Evolutionary conservation across 2,329 filamentous ascomycete species (phyloP).

Genomic region (Colletotrichum sp.): DNA sequence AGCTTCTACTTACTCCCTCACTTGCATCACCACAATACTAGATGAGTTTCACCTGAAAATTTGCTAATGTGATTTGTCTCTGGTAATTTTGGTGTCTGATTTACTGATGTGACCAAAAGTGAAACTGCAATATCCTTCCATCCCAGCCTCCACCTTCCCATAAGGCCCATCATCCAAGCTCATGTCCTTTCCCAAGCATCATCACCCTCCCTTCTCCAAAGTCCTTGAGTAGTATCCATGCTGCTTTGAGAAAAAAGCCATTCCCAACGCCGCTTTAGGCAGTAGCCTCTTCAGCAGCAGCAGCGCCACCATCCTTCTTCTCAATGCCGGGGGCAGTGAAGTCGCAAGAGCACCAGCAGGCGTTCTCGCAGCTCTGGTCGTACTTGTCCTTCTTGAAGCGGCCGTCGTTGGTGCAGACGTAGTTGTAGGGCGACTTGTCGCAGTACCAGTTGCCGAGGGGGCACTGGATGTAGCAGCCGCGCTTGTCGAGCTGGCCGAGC

Average conservation of each 20-base stretch:
- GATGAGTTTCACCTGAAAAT: neutral
- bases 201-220: neutral
- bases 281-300: neutral
- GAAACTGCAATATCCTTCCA: neutral
- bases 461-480: neutral
- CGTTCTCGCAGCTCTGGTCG: neutral
- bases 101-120: neutral
- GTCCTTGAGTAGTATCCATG: neutral
- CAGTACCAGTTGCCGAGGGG: neutral
- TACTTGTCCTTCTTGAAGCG: neutral
- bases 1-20: neutral
- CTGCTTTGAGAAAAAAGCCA: fast-evolving
- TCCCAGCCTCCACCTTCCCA: neutral
- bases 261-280: neutral
- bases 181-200: neutral
- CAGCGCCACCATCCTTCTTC: neutral
- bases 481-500: neutral
- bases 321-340: neutral
- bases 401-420: neutral
- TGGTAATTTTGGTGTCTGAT: fast-evolving
- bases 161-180: neutral
- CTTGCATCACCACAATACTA: fast-evolving
- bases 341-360: constrained; percentile 8
- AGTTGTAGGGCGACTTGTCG: neutral
- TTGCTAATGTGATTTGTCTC: neutral